Conservation (phyloP, 106 monocot genomes). For the Posidonia australis region DNA sequence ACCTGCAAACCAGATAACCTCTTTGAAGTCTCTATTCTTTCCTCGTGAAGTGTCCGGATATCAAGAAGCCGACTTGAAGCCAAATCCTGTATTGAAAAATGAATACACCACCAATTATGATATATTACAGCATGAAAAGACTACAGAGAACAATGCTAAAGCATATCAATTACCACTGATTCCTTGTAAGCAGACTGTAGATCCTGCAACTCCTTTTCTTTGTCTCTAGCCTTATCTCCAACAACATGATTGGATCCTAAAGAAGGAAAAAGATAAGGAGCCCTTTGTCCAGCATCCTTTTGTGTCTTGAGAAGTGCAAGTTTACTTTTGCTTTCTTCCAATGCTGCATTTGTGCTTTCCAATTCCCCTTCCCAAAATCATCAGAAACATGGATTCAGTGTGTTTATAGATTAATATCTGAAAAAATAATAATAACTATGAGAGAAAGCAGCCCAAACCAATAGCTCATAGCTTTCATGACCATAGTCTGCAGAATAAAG, state of each 20-base stretch:
- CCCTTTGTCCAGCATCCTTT: conserved; percentile 38
- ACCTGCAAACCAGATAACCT: conserved; percentile 66
- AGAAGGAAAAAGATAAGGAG: conserved; percentile 55
- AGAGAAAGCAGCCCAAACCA: background rate
- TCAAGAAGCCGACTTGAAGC: conserved; percentile 58
- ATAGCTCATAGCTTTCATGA: background rate
- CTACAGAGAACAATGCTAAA: background rate
- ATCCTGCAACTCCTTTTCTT: conserved; percentile 62
- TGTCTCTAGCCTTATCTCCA: conserved; percentile 54
- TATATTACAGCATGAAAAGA: background rate
- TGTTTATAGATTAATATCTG: background rate
- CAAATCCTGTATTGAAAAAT: conserved; percentile 40
- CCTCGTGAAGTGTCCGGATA: conserved; percentile 53
- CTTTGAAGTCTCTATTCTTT: conserved; percentile 52
- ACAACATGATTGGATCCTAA: conserved; percentile 43
- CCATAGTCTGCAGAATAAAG: background rate
- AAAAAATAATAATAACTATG: background rate
- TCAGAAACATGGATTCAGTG: conserved; percentile 8
- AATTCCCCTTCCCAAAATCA: conserved; percentile 57
- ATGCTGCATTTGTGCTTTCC: conserved; percentile 35
- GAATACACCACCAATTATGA: background rate
- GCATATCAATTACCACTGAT: conserved; percentile 31
- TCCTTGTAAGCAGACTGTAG: conserved; percentile 55
- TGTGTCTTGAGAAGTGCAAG: conserved; percentile 54
- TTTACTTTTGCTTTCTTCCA: conserved; percentile 63